These are phyloP conservation scores for Pterulicium gracile DNA, from an alignment of 1,284 basidiomycete species.

Conservation along the genomic window DNA sequence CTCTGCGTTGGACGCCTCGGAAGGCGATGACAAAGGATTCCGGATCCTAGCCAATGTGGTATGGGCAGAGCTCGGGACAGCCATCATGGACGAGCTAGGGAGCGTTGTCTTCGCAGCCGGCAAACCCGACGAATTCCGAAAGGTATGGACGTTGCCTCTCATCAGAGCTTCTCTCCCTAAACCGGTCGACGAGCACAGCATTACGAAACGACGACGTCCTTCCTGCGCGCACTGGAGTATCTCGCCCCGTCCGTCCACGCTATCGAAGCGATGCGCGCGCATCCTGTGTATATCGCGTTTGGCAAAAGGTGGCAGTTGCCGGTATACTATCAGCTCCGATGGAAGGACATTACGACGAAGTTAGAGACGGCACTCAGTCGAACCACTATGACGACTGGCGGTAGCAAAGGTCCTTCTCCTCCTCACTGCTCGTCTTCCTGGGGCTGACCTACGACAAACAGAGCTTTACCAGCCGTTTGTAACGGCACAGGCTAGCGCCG, in stretches of 20 bases:
- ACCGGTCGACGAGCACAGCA: slow-evolving; percentile 35
- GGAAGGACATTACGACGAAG: slow-evolving; percentile 82
- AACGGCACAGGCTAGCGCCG: slow-evolving; percentile 53
- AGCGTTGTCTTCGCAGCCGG: slow-evolving; percentile 82
- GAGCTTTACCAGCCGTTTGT: slow-evolving; percentile 28
- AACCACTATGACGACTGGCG: slow-evolving; percentile 29
- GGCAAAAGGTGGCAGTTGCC: slow-evolving; percentile 89
- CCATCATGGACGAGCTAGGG: slow-evolving; percentile 80
- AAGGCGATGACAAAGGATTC: slow-evolving; percentile 37
- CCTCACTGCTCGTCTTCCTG: neutral
- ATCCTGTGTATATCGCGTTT: slow-evolving; percentile 65
- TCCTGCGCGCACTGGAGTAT: slow-evolving; percentile 77
- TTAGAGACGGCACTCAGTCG: slow-evolving; percentile 58
- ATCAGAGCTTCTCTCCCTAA: neutral
- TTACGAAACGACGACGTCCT: slow-evolving; percentile 74
- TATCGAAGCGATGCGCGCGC: slow-evolving; percentile 60
- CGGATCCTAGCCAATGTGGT: slow-evolving; percentile 80
- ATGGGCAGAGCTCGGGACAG: slow-evolving; percentile 74
- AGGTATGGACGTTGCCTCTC: too few relatives aligned
- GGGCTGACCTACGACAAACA: too few relatives aligned
- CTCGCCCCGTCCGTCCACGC: slow-evolving; percentile 70
- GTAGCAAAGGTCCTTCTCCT: slow-evolving; percentile 24
- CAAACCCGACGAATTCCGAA: slow-evolving; percentile 80
- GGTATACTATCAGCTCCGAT: slow-evolving; percentile 95
- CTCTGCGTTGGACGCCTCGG: neutral